Evolutionary conservation across 306 rosid genomes (phyloP).

Genomic region (Malus domestica): DNA sequence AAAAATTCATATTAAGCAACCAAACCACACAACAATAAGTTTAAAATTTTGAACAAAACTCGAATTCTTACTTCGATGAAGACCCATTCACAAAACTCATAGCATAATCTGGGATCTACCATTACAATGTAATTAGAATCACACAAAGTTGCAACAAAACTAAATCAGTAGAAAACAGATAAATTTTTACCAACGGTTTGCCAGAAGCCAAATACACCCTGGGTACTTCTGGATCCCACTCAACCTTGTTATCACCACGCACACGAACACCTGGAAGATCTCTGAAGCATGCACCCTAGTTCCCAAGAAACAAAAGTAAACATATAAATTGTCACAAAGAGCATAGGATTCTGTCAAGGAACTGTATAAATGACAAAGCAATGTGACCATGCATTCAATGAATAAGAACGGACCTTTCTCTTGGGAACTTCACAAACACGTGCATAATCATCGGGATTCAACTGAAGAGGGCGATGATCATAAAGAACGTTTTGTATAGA

Average conservation of each 20-base stretch:
- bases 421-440: conserved; percentile 61
- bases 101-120: conserved; percentile 80
- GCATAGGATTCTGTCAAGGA: neutral
- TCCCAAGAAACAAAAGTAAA: neutral
- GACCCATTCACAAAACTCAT: conserved; percentile 56
- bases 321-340: neutral
- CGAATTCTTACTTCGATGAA: conserved; percentile 54
- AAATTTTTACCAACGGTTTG: conserved; percentile 61
- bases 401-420: conserved; percentile 41
- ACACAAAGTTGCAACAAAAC: neutral
- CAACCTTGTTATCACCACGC: conserved; percentile 47
- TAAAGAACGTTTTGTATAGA: conserved; percentile 8
- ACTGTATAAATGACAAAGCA: neutral
- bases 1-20: neutral
- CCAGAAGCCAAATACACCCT: conserved; percentile 61
- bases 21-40: neutral
- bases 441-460: conserved; percentile 56
- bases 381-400: neutral
- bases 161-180: neutral
- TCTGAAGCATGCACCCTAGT: conserved; percentile 75
- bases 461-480: conserved; percentile 56
- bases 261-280: conserved; percentile 76
- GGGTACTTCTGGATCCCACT: conserved; percentile 48
- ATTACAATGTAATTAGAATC: neutral
- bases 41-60: neutral